Evolutionary conservation across 2,329 filamentous ascomycete genomes (phyloP).

Genomic region (Mollisia scopiformis): DNA sequence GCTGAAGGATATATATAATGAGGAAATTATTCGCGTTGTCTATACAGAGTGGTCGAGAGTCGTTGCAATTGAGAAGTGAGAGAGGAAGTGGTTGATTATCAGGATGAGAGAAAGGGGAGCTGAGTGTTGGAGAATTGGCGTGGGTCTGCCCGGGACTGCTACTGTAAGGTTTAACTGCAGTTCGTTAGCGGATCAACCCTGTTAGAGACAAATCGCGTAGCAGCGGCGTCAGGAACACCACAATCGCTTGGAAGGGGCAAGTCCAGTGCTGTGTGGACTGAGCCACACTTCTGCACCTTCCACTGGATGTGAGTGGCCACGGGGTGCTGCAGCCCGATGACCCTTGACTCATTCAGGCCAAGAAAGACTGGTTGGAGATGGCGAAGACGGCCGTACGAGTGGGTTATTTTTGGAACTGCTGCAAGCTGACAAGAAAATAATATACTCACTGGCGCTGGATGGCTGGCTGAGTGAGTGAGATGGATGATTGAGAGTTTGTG

Average conservation of each 20-base stretch:
- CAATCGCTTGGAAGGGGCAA: too few relatives aligned
- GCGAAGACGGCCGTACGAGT: neutral
- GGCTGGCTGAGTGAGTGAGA: slow-evolving; percentile 3
- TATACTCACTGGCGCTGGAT: too few relatives aligned
- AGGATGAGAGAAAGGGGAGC: neutral
- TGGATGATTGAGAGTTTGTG: neutral
- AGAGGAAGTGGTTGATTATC: neutral
- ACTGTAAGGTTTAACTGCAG: too few relatives aligned
- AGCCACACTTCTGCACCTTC: slow-evolving; percentile 2
- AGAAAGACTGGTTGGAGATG: neutral
- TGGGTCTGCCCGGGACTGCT: too few relatives aligned
- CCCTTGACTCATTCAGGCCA: neutral
- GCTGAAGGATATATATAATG: neutral
- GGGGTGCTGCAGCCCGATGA: neutral
- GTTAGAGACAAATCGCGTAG: slow-evolving; percentile 7
- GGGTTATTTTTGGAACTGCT: slow-evolving; percentile 10
- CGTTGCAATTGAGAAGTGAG: neutral
- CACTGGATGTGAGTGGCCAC: slow-evolving; percentile 6
- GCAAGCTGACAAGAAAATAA: neutral
- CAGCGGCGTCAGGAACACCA: slow-evolving; percentile 9
- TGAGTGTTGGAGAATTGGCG: neutral
- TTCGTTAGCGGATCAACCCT: slow-evolving; percentile 11
- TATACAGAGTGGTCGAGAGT: neutral
- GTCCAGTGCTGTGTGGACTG: too few relatives aligned
- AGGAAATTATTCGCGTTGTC: neutral